These are phyloP conservation scores for Ustilago lituana DNA, from an alignment of 1,284 basidiomycete genomes.

Conservation along the genomic window DNA sequence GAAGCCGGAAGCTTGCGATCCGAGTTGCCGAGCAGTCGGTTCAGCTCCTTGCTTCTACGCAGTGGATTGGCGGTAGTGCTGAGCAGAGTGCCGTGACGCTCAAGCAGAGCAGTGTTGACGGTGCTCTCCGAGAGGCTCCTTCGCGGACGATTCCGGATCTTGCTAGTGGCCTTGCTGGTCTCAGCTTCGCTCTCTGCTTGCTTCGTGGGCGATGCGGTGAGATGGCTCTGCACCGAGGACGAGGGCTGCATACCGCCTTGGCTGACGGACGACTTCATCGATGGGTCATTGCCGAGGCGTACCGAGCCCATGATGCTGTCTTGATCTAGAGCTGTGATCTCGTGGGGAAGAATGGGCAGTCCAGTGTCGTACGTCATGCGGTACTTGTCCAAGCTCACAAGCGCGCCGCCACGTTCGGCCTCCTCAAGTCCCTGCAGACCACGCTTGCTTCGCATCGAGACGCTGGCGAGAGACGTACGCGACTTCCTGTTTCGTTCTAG, in stretches of 20 bases:
- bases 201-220: conserved; percentile 3
- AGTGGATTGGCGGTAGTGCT: conserved; percentile 52
- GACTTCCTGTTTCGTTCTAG: conserved; percentile 33
- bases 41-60: conserved; percentile 55
- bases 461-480: conserved; percentile 30
- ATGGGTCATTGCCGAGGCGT: conserved; percentile 12
- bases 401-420: conserved; percentile 50
- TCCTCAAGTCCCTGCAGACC: conserved; percentile 49
- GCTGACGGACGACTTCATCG: conserved; percentile 24
- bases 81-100: conserved; percentile 55
- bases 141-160: conserved; percentile 30
- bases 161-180: conserved; percentile 3
- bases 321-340: conserved; percentile 44
- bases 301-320: conserved; percentile 52
- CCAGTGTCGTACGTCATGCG: conserved; percentile 48
- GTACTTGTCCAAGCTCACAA: conserved; percentile 54
- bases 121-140: conserved; percentile 36
- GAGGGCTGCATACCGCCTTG: conserved; percentile 8
- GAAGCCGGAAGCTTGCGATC: conserved; percentile 43
- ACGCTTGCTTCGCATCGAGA: conserved; percentile 53
- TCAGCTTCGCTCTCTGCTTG: not conserved
- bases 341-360: conserved; percentile 44
- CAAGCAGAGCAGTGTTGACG: conserved; percentile 32
- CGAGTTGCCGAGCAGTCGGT: conserved; percentile 52
- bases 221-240: conserved; percentile 4